A percentile compares a stretch with the other conserved stretches of the same genome.
These are phyloP conservation scores for Solanum chmielewskii DNA, from an alignment of 257 asterid species.

Conservation along the genomic window DNA sequence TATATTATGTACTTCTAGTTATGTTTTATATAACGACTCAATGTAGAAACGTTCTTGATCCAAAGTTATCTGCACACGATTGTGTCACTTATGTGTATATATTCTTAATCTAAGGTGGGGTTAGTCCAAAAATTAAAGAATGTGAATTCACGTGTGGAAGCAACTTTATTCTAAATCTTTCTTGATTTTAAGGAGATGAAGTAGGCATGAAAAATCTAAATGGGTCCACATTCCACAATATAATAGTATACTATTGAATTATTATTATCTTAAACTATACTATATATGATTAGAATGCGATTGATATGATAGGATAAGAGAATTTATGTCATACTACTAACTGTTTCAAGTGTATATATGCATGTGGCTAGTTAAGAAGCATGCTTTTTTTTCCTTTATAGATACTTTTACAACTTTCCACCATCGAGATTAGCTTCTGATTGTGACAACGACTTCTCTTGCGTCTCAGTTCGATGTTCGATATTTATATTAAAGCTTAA, in stretches of 20 bases:
- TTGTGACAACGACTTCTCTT: background rate
- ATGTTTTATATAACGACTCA: background rate
- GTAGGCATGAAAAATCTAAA: conserved; percentile 22
- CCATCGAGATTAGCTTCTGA: background rate
- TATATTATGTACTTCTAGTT: background rate
- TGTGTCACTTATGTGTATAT: background rate
- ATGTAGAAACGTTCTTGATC: background rate
- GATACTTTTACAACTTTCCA: background rate
- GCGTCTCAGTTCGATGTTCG: rapidly evolving
- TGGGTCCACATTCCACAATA: conserved; percentile 5
- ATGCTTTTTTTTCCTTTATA: background rate
- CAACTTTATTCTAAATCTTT: background rate
- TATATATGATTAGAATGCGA: background rate
- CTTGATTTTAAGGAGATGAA: background rate
- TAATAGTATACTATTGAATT: background rate
- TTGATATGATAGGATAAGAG: conserved; percentile 10
- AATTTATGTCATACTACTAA: background rate
- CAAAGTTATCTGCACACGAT: background rate
- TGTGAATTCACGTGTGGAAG: background rate
- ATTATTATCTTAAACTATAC: background rate
- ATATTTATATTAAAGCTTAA: too few relatives aligned
- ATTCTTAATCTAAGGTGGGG: background rate
- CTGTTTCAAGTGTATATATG: background rate
- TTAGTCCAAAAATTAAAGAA: background rate
- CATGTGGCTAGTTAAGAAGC: background rate